Evolutionary conservation across 768 basidiomycete genomes (phyloP).

Genomic region (Mycena galopus): DNA sequence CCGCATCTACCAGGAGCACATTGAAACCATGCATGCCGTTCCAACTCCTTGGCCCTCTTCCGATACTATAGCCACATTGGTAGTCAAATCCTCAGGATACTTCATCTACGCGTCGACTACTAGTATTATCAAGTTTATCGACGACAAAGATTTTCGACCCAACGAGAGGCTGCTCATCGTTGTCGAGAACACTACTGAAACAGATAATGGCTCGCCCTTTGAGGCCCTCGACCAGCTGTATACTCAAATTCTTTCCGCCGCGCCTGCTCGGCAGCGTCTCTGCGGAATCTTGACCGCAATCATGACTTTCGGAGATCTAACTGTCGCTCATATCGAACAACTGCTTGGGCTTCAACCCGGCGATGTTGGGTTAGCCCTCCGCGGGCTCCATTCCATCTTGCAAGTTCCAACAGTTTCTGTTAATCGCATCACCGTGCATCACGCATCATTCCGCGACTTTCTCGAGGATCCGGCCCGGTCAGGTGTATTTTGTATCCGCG

Average conservation of each 20-base stretch:
- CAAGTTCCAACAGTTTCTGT: neutral
- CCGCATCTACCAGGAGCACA: too few relatives aligned
- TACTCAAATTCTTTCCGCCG: neutral
- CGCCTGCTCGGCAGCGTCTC: neutral
- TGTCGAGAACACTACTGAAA: neutral
- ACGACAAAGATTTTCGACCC: neutral
- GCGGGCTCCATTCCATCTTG: neutral
- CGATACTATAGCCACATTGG: too few relatives aligned
- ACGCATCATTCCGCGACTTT: neutral
- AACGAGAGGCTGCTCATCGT: neutral
- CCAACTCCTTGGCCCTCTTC: too few relatives aligned
- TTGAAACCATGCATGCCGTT: too few relatives aligned
- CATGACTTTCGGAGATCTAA: neutral
- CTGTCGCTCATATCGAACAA: neutral
- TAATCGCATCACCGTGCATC: neutral
- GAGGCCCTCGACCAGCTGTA: neutral
- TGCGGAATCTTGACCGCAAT: neutral
- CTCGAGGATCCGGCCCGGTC: neutral
- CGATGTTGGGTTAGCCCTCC: neutral
- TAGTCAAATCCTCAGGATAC: too few relatives aligned
- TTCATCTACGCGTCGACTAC: too few relatives aligned
- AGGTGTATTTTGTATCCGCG: neutral
- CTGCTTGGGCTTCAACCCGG: neutral
- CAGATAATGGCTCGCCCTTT: neutral
- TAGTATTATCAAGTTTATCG: neutral